phyloP scores from a whole-genome alignment of 169 alveolate species.

The Plasmodium knowlesi region DNA sequence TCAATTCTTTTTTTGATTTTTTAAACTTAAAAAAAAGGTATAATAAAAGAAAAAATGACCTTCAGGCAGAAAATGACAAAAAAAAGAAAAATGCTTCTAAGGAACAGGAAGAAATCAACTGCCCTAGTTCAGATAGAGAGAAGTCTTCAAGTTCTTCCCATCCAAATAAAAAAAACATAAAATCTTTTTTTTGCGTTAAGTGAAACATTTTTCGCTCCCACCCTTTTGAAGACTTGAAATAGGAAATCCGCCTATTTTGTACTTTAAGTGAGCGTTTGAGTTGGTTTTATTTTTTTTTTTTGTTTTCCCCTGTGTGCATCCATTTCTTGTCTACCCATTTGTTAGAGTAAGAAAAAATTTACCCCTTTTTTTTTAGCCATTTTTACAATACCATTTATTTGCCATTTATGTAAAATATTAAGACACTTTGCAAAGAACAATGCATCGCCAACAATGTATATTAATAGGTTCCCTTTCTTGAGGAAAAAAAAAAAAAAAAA shows the following conservation, averaged over 20 bases:
- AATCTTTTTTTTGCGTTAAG: conserved; percentile 19
- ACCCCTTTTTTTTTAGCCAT: conserved; percentile 8
- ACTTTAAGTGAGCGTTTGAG: not conserved
- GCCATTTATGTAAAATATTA: not conserved
- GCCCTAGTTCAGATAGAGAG: not conserved
- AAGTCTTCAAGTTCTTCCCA: not conserved
- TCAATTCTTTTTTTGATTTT: conserved; percentile 29
- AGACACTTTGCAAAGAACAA: conserved; percentile 34
- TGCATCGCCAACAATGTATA: conserved; percentile 25
- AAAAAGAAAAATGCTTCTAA: conserved; percentile 1
- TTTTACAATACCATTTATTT: not conserved
- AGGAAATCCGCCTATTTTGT: not conserved
- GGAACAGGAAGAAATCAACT: not conserved
- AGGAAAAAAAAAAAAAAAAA: not conserved
- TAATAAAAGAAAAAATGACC: conserved; percentile 24
- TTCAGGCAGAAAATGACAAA: not conserved
- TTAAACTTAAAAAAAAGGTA: conserved; percentile 25
- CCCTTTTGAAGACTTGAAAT: not conserved
- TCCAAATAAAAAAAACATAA: not conserved
- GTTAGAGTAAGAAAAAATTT: not conserved
- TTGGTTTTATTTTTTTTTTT: not conserved
- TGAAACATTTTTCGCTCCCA: conserved; percentile 8
- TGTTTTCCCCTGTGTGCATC: not conserved
- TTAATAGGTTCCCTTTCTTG: conserved; percentile 4
- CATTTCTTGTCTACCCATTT: not conserved